Percentiles rank a stretch among this genome's conserved stretches.
Conservation (phyloP, 2,329 filamentous ascomycete genomes). For the Hypoxylon sp. region DNA sequence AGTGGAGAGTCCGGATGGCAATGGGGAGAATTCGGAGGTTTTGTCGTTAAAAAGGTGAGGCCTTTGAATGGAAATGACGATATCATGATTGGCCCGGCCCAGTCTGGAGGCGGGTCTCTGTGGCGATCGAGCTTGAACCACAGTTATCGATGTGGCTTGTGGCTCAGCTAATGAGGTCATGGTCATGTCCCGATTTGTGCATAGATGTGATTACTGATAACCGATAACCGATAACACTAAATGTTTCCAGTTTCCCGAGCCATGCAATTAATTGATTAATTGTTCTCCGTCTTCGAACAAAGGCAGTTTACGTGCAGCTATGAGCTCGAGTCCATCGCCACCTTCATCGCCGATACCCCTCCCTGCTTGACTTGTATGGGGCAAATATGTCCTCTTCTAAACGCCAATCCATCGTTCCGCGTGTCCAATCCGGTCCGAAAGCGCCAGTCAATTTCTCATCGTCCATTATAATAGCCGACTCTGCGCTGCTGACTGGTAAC, state of each 20-base stretch:
- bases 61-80: constrained; percentile 52
- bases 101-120: constrained; percentile 38
- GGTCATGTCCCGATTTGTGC: constrained; percentile 23
- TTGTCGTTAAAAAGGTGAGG: constrained; percentile 50
- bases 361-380: not conserved
- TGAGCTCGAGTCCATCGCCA: constrained; percentile 30
- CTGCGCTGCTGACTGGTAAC: constrained; percentile 75
- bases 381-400: constrained; percentile 64
- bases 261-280: not conserved
- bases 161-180: constrained; percentile 41
- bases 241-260: not conserved
- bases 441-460: constrained; percentile 75
- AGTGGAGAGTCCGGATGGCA: constrained; percentile 52
- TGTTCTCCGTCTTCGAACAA: constrained; percentile 13
- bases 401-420: constrained; percentile 70
- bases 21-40: constrained; percentile 46
- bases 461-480: constrained; percentile 73
- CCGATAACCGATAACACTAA: constrained; percentile 21
- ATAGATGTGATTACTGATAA: constrained; percentile 14
- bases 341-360: not conserved
- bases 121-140: constrained; percentile 50
- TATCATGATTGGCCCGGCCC: constrained; percentile 46
- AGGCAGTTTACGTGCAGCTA: constrained; percentile 21
- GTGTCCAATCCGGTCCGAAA: constrained; percentile 69
- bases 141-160: constrained; percentile 24